Evolutionary conservation across 805 yeast species (phyloP).

Genomic region (Lachancea meyersii): DNA sequence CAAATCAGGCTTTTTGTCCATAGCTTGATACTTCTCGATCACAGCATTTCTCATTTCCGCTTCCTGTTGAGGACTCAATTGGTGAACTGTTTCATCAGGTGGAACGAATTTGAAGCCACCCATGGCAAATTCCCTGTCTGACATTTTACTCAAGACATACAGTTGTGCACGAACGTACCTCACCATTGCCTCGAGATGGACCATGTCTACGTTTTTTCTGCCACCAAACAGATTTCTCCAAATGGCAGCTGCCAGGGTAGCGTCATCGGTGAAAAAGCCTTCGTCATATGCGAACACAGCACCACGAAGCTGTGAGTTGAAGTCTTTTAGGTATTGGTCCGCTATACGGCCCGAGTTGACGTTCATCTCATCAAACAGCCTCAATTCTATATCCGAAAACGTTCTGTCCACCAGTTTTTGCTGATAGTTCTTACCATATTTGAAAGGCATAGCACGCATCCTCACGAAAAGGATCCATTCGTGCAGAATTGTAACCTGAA

Average conservation of each 20-base stretch:
- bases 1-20: slow-evolving; percentile 37
- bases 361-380: slow-evolving; percentile 80
- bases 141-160: slow-evolving; percentile 76
- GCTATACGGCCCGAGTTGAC: slow-evolving; percentile 75
- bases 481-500: slow-evolving; percentile 83
- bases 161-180: slow-evolving; percentile 85
- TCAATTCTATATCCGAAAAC: slow-evolving; percentile 82
- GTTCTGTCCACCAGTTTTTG: slow-evolving; percentile 85
- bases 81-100: slow-evolving; percentile 71
- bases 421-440: slow-evolving; percentile 82
- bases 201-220: slow-evolving; percentile 69
- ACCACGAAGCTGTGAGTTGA: slow-evolving; percentile 85
- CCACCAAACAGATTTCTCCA: slow-evolving; percentile 93
- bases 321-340: slow-evolving; percentile 82
- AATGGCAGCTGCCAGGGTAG: slow-evolving; percentile 67
- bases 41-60: slow-evolving; percentile 45
- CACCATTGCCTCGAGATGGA: slow-evolving; percentile 81
- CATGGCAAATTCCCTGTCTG: slow-evolving; percentile 88
- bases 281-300: slow-evolving; percentile 88
- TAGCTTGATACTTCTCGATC: slow-evolving; percentile 46
- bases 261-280: slow-evolving; percentile 74
- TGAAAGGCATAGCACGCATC: slow-evolving; percentile 93
- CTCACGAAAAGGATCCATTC: slow-evolving; percentile 91
- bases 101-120: slow-evolving; percentile 83
- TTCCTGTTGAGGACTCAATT: slow-evolving; percentile 61